A percentile compares a stretch with the other conserved stretches of the same genome.
Evolutionary conservation across 805 yeast genomes (phyloP).

Genomic region (Candida pseudoglaebosa): DNA sequence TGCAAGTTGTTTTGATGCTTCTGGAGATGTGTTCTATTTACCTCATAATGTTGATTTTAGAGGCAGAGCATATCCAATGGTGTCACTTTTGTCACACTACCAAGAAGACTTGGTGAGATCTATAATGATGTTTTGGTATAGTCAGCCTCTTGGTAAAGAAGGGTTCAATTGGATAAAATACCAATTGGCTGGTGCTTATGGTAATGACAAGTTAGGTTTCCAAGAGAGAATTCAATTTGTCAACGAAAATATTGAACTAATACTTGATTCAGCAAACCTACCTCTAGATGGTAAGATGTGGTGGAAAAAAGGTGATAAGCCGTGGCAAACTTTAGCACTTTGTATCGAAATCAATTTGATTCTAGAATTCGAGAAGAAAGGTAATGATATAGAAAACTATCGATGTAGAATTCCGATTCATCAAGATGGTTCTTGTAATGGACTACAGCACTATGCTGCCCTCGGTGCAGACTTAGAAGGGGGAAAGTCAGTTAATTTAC

Average conservation of each 20-base stretch:
- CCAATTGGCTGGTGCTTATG: conserved; percentile 34
- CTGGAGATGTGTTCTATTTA: conserved; percentile 33
- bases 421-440: conserved; percentile 45
- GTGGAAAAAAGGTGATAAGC: conserved; percentile 37
- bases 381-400: conserved; percentile 18
- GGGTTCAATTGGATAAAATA: conserved; percentile 38
- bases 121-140: conserved; percentile 35
- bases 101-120: conserved; percentile 32
- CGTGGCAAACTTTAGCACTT: conserved; percentile 36
- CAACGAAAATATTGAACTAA: conserved; percentile 15
- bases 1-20: conserved; percentile 22
- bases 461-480: conserved; percentile 35
- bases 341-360: conserved; percentile 29
- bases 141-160: conserved; percentile 28
- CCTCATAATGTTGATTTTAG: conserved; percentile 40
- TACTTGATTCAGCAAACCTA: conserved; percentile 23
- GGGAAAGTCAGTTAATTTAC: conserved; percentile 36
- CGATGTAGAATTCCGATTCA: conserved; percentile 33
- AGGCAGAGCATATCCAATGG: conserved; percentile 39
- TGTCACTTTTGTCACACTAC: conserved; percentile 31
- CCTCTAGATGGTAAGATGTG: conserved; percentile 26
- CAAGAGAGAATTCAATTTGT: conserved; percentile 25
- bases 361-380: conserved; percentile 12
- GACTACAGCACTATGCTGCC: conserved; percentile 45
- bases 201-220: conserved; percentile 23